Evolutionary conservation across 805 yeast genomes (phyloP).

Genomic region (Metschnikowia reukaufii): DNA sequence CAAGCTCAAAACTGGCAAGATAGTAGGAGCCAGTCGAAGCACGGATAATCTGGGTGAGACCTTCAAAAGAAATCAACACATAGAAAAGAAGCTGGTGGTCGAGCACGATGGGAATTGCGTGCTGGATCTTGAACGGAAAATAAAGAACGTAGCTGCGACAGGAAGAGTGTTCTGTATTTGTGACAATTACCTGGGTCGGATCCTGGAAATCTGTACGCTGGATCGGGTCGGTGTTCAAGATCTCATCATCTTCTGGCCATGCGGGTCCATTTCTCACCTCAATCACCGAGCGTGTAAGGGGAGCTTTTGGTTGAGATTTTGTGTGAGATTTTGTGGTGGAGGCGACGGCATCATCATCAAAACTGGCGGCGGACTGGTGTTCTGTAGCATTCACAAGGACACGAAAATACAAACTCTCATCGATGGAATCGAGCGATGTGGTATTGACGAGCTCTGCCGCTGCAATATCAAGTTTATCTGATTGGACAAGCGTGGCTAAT

Average conservation of each 20-base stretch:
- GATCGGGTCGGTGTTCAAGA: constrained; percentile 32
- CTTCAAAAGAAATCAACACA: constrained; percentile 59
- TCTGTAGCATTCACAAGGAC: constrained; percentile 36
- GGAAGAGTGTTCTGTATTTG: constrained; percentile 36
- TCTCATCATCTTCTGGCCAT: constrained; percentile 43
- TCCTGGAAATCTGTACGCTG: constrained; percentile 46
- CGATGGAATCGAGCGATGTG: constrained; percentile 30
- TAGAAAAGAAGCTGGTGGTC: constrained; percentile 41
- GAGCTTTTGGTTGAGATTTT: not conserved
- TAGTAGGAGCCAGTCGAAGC: constrained; percentile 46
- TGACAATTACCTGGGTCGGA: constrained; percentile 47
- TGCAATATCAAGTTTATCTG: constrained; percentile 21
- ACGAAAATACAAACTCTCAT: constrained; percentile 39
- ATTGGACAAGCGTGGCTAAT: constrained; percentile 27
- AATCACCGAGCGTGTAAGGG: constrained; percentile 27
- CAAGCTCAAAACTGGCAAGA: constrained; percentile 53
- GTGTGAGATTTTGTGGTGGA: not conserved
- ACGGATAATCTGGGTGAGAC: constrained; percentile 48
- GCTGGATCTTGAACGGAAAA: constrained; percentile 49
- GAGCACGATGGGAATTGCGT: constrained; percentile 41
- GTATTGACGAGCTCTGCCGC: constrained; percentile 27
- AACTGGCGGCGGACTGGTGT: constrained; percentile 18
- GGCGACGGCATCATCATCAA: no score
- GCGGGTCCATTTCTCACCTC: constrained; percentile 44
- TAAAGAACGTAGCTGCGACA: constrained; percentile 37